Evolutionary conservation across 2,329 filamentous ascomycete genomes (phyloP), one percentile per base, ranked within the genome.

Genomic region (Aureobasidium sp.): DNA sequence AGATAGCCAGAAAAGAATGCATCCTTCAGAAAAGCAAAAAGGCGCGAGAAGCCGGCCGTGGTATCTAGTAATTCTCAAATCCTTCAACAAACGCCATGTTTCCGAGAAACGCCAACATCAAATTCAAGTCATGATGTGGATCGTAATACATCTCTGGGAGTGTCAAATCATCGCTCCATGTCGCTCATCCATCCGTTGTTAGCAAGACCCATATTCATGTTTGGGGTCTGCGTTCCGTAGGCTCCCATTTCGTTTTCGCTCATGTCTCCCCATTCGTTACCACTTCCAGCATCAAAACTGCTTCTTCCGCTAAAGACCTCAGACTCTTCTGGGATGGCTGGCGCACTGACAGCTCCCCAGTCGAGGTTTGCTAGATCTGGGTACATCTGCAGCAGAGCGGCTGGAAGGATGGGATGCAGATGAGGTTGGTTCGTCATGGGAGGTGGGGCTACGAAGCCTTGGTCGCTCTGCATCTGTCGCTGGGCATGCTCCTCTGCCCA

Each of bases 351-450:
- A 70, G 29, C 74, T 76, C 5, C 79, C 92, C 93, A 97, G 70
- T 93, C 92, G 72, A 97, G 83, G 60, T 87, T 88, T 27, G 92
- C 91, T n/a, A 99, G 78, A 4, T 91, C 92, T 14, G 94, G 94
- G 73, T 97, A 97, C 70, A 97, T 94, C 19, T 89, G 89, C 42
- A 97, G 78, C 54, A 99, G 78, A 1, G 93, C 93, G 4, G 90
- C 89, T 1, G 94, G 94, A n/a, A 97, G 81, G 67, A 87, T 80
- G 15, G 80, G 79, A 45, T 69, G 65, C 8, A 66, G 63, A 29
- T 69, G 66, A 62, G 84, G 79, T 65, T 69, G 67, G 12, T 64
- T 64, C 44, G 69, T 66, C 59, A 71, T 66, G 12, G 68, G 67
- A 54, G 68, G 67, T 58, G 67, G 73, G 33, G 69, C 70, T 63